These are phyloP conservation scores for Mesembryanthemum crystallinum DNA, from an alignment of 148 eudicot genomes.

Conservation along the genomic window DNA sequence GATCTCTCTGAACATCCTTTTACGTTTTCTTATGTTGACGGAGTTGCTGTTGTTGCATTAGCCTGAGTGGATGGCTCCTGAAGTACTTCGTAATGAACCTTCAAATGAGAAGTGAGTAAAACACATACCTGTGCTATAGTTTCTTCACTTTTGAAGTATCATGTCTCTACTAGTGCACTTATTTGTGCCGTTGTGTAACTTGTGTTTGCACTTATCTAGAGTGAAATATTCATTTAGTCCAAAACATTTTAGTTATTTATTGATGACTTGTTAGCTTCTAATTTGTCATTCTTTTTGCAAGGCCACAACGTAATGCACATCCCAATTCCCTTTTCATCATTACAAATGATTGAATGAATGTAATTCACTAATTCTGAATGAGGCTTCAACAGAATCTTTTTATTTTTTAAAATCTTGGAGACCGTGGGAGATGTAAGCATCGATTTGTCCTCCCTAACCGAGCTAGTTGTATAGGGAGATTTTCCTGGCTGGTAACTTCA, in stretches of 20 bases:
- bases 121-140: constrained; percentile 10
- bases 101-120: constrained; percentile 95
- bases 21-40: constrained; percentile 14
- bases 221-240: neutral
- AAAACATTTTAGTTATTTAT: neutral
- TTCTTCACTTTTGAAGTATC: neutral
- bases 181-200: neutral
- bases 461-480: too few relatives aligned
- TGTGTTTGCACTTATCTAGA: neutral
- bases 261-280: neutral
- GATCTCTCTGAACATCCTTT: neutral
- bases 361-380: neutral
- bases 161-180: neutral
- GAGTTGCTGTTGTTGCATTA: constrained; percentile 28
- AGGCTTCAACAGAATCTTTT: neutral
- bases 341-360: neutral
- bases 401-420: too few relatives aligned
- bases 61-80: constrained; percentile 99
- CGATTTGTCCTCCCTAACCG: neutral
- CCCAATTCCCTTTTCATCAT: neutral
- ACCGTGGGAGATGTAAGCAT: neutral
- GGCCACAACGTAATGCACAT: neutral
- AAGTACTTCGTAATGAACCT: constrained; percentile 96
- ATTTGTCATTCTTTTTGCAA: neutral
- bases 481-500: too few relatives aligned